Base-by-base conservation (phyloP, 2,329 filamentous ascomycete genomes). In the Sporothrix mexicana region DNA sequence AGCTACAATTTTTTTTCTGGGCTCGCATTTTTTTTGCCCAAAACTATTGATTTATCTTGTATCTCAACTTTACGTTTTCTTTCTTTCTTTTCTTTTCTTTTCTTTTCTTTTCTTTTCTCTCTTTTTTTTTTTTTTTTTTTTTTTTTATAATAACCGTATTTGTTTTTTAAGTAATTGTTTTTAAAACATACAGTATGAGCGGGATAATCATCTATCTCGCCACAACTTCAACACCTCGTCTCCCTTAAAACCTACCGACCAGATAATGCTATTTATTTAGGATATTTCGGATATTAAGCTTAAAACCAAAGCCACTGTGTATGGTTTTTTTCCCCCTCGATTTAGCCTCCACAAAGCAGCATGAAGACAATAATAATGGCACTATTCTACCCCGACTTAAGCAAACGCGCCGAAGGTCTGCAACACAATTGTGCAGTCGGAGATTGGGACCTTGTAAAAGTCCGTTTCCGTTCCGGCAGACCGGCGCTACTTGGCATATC, bases 1-100 rank as follows among this genome's bases (percentile, higher is more conserved):
- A 57, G 53, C 64, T 72, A 45, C 13, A 13, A 36, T 64, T 62
- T 69, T 69, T 49, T 41, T 15, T 51, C 20, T 43, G n/a, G n/a
- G n/a, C n/a, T n/a, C n/a, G n/a, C n/a, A n/a, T 20, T 49, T 53
- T 69, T 64, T 51, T 36, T 5, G 3, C 30, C 30, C 30, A 36
- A 25, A 17, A 15, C n/a, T n/a, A n/a, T n/a, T n/a, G n/a, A n/a
- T n/a, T n/a, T n/a, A n/a, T n/a, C n/a, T n/a, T n/a, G n/a, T n/a
- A n/a, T n/a, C n/a, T n/a, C n/a, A n/a, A n/a, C n/a, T n/a, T n/a
- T n/a, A n/a, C n/a, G n/a, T 30, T 47, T 69, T 53, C 23, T 68
- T 57, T 45, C 45, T 8, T 36, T 47, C 4, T 17, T 12, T 43
- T 3, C n/a, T 20, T 20, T 30, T 23, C 9, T 51, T 53, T 30